A percentile compares a stretch with the other conserved stretches of the same genome.
Evolutionary conservation across 495 filamentous ascomycete species (phyloP).

Genomic region (Lasiosphaeris hirsuta): DNA sequence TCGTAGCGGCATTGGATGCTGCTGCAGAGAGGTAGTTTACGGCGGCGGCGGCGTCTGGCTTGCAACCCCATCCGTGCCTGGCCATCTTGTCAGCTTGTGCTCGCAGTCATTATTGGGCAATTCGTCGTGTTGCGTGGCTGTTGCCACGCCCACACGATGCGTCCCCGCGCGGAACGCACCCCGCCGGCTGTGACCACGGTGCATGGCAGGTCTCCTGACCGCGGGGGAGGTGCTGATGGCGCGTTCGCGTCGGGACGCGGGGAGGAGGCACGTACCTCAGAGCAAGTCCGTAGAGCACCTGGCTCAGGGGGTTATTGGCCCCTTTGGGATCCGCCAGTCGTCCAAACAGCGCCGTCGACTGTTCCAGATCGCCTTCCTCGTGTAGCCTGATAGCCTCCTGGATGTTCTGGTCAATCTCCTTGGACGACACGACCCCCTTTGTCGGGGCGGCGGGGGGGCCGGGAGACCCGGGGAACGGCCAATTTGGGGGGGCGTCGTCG

Average conservation of each 20-base stretch:
- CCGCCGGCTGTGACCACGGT: constrained; percentile 3
- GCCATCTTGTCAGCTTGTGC: constrained; percentile 14
- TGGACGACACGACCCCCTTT: constrained; percentile 40
- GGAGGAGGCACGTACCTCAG: constrained; percentile 60
- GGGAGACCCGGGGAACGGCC: not conserved
- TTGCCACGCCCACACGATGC: constrained; percentile 15
- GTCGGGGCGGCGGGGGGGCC: constrained; percentile 17
- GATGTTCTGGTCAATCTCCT: constrained; percentile 69
- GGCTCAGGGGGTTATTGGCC: constrained; percentile 86
- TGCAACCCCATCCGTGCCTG: constrained; percentile 93
- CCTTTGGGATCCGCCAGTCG: constrained; percentile 81
- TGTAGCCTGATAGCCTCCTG: constrained; percentile 95
- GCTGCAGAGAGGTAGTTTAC: constrained; percentile 81
- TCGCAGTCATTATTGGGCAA: constrained; percentile 17
- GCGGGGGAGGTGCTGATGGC: not conserved
- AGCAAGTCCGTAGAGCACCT: constrained; percentile 94
- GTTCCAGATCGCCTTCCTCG: constrained; percentile 71
- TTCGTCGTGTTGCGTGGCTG: constrained; percentile 13
- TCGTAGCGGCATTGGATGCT: constrained; percentile 82
- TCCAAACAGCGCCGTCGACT: constrained; percentile 82
- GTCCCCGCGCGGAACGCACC: not conserved
- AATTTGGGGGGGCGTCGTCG: constrained; percentile 8
- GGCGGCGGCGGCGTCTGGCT: constrained; percentile 65
- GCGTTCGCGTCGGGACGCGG: not conserved
- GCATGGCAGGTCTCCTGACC: constrained; percentile 6